phyloP scores from a whole-genome alignment of 75 land plant genomes.

The Sequoia sempervirens region DNA sequence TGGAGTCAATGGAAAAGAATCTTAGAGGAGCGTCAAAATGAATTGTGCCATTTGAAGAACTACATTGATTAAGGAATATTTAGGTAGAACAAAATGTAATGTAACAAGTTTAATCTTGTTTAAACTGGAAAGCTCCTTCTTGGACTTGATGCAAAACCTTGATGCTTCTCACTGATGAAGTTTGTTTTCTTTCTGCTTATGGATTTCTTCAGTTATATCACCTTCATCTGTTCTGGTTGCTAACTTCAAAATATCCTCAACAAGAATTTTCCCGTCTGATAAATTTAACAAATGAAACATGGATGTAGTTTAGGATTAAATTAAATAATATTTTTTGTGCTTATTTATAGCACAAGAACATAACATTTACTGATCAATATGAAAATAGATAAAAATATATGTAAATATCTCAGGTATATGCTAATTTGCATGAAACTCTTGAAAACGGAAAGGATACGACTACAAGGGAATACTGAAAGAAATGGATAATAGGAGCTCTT shows the following conservation, averaged over 20 bases:
- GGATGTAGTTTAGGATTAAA: not conserved
- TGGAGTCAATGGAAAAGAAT: not conserved
- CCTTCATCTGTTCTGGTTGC: constrained; percentile 39
- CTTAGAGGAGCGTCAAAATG: not conserved
- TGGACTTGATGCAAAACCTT: not conserved
- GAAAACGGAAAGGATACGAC: not conserved
- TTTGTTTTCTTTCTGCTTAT: not conserved
- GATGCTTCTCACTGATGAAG: not conserved
- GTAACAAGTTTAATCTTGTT: not conserved
- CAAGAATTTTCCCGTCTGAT: constrained; percentile 91
- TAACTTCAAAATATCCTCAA: constrained; percentile 87
- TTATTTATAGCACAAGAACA: not conserved
- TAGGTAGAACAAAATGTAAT: too few species aligned
- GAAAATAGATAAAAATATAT: not conserved
- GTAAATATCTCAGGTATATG: not conserved
- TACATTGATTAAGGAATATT: too few species aligned
- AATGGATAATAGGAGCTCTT: not conserved
- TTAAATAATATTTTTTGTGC: not conserved
- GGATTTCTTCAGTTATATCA: constrained; percentile 3
- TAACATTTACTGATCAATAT: not conserved
- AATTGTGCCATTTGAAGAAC: not conserved
- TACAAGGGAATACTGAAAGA: not conserved
- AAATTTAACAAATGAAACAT: not conserved
- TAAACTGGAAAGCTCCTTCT: not conserved
- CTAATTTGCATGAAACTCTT: not conserved